phyloP scores from a whole-genome alignment of 805 yeast species.

The Metschnikowia kunwiensis region DNA sequence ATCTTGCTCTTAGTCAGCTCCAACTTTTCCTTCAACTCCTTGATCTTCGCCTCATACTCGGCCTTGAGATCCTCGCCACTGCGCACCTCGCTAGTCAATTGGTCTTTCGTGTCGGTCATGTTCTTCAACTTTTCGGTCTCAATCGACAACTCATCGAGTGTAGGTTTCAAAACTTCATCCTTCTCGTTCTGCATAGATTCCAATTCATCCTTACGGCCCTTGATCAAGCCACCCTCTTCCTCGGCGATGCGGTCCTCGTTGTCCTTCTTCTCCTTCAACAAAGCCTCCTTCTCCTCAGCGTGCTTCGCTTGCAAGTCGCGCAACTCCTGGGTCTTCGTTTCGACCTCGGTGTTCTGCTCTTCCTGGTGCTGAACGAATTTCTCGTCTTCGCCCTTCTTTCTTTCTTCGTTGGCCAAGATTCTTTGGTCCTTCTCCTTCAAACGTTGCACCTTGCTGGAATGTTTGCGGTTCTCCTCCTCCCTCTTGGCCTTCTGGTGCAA shows the following conservation, averaged over 20 bases:
- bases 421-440: slow-evolving; percentile 38
- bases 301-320: slow-evolving; percentile 37
- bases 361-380: slow-evolving; percentile 29
- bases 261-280: slow-evolving; percentile 45
- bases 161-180: slow-evolving; percentile 54
- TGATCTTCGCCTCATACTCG: slow-evolving; percentile 43
- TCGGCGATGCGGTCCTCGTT: slow-evolving; percentile 44
- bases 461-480: slow-evolving; percentile 26
- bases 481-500: slow-evolving; percentile 28
- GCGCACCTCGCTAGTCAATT: slow-evolving; percentile 41
- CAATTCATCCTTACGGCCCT: slow-evolving; percentile 46
- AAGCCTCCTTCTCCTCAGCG: slow-evolving; percentile 38
- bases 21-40: slow-evolving; percentile 43
- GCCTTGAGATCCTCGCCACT: slow-evolving; percentile 44
- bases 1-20: slow-evolving; percentile 39
- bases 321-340: slow-evolving; percentile 26
- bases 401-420: slow-evolving; percentile 29
- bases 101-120: slow-evolving; percentile 49
- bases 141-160: slow-evolving; percentile 47
- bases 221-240: slow-evolving; percentile 43
- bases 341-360: slow-evolving; percentile 30
- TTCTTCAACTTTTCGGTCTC: slow-evolving; percentile 49
- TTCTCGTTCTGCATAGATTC: slow-evolving; percentile 49
- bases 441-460: slow-evolving; percentile 32
- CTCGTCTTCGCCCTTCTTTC: slow-evolving; percentile 30